Evolutionary conservation across 176 grass and related monocot genomes (phyloP).

Genomic region (Avena sativa): DNA sequence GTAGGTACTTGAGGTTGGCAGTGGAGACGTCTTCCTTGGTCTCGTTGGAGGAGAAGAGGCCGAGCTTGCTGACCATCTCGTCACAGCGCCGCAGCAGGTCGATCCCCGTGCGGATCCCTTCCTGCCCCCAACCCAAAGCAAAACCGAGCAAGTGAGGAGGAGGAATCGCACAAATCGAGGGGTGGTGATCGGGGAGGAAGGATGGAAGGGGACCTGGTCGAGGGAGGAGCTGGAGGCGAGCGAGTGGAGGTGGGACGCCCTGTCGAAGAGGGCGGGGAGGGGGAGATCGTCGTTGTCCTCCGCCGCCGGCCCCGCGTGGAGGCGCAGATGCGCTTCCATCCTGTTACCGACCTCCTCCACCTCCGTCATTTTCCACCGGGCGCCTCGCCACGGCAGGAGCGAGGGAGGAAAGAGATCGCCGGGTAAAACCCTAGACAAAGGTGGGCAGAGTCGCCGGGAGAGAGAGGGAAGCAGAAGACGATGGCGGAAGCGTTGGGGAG

Average conservation of each 20-base stretch:
- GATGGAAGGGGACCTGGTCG: conserved; percentile 27
- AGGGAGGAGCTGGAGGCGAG: conserved; percentile 70
- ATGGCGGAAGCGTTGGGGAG: conserved; percentile 1
- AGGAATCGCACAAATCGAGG: conserved; percentile 3
- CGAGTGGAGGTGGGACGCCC: conserved; percentile 73
- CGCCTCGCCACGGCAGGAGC: not conserved
- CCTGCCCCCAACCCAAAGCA: conserved; percentile 35
- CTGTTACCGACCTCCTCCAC: conserved; percentile 42
- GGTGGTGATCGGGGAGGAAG: not conserved
- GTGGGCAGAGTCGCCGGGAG: not conserved
- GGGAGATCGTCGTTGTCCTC: conserved; percentile 62
- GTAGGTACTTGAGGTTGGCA: conserved; percentile 86
- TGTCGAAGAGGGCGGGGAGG: conserved; percentile 75
- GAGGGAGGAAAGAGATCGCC: not conserved
- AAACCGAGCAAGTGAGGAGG: not conserved
- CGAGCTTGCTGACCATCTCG: conserved; percentile 86
- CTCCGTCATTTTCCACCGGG: conserved; percentile 31
- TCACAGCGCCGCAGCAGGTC: conserved; percentile 76
- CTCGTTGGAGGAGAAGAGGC: conserved; percentile 88
- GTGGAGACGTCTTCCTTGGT: conserved; percentile 96
- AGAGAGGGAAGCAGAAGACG: not conserved
- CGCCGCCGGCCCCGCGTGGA: not conserved
- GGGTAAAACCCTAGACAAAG: not conserved
- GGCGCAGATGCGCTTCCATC: conserved; percentile 50
- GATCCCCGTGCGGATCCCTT: conserved; percentile 75